These are phyloP conservation scores for Mucor lusitanicus DNA, from an alignment of 371 early-diverging fungal species.

Conservation along the genomic window DNA sequence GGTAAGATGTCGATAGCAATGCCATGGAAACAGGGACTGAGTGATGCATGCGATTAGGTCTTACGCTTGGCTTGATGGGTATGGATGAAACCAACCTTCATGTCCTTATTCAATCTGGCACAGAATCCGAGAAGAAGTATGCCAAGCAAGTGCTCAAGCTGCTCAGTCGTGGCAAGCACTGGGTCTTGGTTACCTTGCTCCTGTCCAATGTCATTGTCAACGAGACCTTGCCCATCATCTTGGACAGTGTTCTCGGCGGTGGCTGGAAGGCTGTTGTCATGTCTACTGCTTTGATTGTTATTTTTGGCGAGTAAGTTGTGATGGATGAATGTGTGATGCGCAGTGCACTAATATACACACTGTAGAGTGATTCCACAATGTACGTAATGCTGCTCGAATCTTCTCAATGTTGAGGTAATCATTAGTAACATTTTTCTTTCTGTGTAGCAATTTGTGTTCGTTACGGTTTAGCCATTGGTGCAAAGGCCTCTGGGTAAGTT, in stretches of 20 bases:
- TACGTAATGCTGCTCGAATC: conserved; percentile 13
- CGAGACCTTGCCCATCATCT: conserved; percentile 92
- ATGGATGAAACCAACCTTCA: conserved; percentile 69
- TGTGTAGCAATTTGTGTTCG: conserved; percentile 58
- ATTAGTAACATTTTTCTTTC: conserved; percentile 3
- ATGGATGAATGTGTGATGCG: too few species aligned
- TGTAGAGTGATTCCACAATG: conserved; percentile 47
- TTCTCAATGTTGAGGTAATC: neutral
- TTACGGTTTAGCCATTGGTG: conserved; percentile 81
- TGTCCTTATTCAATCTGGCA: conserved; percentile 71
- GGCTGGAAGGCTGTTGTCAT: conserved; percentile 85
- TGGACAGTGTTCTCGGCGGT: conserved; percentile 76
- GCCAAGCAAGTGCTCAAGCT: conserved; percentile 77
- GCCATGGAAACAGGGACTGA: too few species aligned
- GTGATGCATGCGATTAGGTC: too few species aligned
- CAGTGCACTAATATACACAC: neutral
- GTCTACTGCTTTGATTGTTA: conserved; percentile 85
- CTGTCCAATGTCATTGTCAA: conserved; percentile 92
- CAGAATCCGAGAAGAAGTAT: conserved; percentile 63
- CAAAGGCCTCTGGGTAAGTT: conserved; percentile 60
- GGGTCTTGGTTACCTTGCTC: conserved; percentile 87
- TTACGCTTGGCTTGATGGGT: conserved; percentile 87
- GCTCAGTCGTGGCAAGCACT: conserved; percentile 72
- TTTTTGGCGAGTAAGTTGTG: conserved; percentile 90
- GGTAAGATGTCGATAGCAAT: conserved; percentile 17